Conservation (phyloP, 371 early-diverging fungal species). For the Nosema muscidifuracis region DNA sequence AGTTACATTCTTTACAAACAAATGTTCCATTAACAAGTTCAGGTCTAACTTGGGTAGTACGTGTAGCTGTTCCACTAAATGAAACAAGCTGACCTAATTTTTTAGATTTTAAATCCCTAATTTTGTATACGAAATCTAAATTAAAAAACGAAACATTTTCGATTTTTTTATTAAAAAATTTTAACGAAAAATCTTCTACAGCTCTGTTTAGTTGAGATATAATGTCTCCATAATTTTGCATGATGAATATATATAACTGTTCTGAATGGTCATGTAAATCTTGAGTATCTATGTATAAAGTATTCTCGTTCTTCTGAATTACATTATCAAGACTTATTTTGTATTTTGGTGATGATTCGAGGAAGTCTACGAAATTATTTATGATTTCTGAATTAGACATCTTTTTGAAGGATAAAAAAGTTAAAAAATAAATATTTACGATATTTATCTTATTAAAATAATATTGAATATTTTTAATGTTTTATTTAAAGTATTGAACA, state of each 20-base stretch:
- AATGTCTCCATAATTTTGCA: conserved; percentile 11
- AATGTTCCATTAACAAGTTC: conserved; percentile 85
- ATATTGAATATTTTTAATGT: too few species aligned
- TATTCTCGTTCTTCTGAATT: conserved; percentile 14
- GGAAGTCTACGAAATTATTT: conserved; percentile 29
- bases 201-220: conserved; percentile 5
- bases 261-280: conserved; percentile 5
- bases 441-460: too few species aligned
- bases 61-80: conserved; percentile 87
- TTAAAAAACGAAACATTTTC: conserved; percentile 42
- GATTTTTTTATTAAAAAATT: conserved; percentile 20
- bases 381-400: too few species aligned
- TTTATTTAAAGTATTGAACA: too few species aligned
- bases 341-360: conserved; percentile 5
- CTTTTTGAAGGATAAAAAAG: too few species aligned
- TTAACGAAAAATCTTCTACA: conserved; percentile 21
- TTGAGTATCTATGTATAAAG: conserved; percentile 13
- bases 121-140: conserved; percentile 39
- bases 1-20: conserved; percentile 77
- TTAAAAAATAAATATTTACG: too few species aligned
- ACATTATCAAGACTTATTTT: conserved; percentile 6
- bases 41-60: conserved; percentile 92
- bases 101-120: conserved; percentile 75
- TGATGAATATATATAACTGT: conserved; percentile 12
- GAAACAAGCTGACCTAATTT: conserved; percentile 76